Evolutionary conservation across 2,329 filamentous ascomycete species (phyloP).

Genomic region (Fusarium nanum): DNA sequence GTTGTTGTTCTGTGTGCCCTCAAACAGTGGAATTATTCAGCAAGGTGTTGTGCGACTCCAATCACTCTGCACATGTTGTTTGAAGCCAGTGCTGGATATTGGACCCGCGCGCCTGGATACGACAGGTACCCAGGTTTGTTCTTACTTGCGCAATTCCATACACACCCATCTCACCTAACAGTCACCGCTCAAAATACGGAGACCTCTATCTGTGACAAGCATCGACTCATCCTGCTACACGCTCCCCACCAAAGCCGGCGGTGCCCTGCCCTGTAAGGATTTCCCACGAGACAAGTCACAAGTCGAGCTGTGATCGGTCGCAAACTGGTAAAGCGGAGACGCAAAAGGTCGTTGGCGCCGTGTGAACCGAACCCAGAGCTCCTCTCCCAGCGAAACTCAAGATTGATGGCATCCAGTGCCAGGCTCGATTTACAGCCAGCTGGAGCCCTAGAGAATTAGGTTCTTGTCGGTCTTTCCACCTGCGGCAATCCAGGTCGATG

Average conservation of each 20-base stretch:
- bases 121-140: constrained; percentile 3
- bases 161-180: constrained; percentile 23
- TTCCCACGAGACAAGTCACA: constrained; percentile 11
- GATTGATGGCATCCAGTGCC: constrained; percentile 25
- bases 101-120: constrained; percentile 32
- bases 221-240: constrained; percentile 22
- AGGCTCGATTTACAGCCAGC: constrained; percentile 33
- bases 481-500: constrained; percentile 35
- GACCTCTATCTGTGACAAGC: constrained; percentile 14
- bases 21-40: constrained; percentile 33
- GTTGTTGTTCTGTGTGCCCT: constrained; percentile 20
- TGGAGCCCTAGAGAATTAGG: constrained; percentile 33
- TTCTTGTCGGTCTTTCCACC: constrained; percentile 30
- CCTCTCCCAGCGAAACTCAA: constrained; percentile 29
- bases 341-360: constrained; percentile 32
- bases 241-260: constrained; percentile 30
- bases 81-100: constrained; percentile 16
- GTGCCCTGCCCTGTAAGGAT: constrained; percentile 25
- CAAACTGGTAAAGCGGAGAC: constrained; percentile 37
- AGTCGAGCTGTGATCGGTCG: constrained; percentile 26
- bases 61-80: constrained; percentile 13
- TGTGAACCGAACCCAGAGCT: constrained; percentile 23
- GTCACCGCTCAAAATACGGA: constrained; percentile 39
- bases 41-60: constrained; percentile 28
- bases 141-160: constrained; percentile 25